These are phyloP conservation scores for Tuber aestivum DNA, from an alignment of 495 filamentous ascomycete genomes.

Conservation along the genomic window DNA sequence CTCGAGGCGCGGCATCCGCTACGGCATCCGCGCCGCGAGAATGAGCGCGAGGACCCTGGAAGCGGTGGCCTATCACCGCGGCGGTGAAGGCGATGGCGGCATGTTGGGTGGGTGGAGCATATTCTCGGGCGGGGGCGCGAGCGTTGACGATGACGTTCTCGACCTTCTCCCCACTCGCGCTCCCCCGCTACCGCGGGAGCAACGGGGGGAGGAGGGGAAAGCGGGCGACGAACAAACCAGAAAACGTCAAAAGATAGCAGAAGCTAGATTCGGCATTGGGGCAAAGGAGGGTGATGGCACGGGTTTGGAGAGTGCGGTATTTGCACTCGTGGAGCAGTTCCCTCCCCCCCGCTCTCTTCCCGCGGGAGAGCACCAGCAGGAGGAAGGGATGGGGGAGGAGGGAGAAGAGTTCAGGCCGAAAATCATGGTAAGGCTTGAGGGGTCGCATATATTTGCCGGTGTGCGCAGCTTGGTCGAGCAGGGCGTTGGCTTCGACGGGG, in stretches of 20 bases:
- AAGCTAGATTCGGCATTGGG: constrained; percentile 53
- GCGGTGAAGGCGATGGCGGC: constrained; percentile 59
- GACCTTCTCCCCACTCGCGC: not conserved
- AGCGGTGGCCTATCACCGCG: constrained; percentile 59
- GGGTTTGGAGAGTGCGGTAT: constrained; percentile 57
- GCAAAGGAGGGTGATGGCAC: constrained; percentile 51
- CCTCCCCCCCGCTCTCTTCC: constrained; percentile 7
- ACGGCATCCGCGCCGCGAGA: constrained; percentile 58
- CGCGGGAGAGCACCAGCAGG: not conserved
- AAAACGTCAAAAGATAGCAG: constrained; percentile 48
- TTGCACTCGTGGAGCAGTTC: constrained; percentile 55
- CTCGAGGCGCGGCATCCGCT: constrained; percentile 61
- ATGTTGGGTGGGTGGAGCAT: constrained; percentile 70
- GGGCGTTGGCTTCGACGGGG: constrained; percentile 62
- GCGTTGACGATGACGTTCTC: constrained; percentile 48
- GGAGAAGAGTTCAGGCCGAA: constrained; percentile 51
- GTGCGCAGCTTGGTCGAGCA: constrained; percentile 67
- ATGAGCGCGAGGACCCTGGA: constrained; percentile 63
- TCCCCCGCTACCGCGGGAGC: constrained; percentile 24
- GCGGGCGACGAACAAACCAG: constrained; percentile 43
- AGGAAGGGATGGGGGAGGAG: constrained; percentile 26
- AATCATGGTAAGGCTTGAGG: constrained; percentile 62
- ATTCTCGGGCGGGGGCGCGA: constrained; percentile 58
- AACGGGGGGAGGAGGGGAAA: constrained; percentile 40
- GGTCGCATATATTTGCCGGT: constrained; percentile 74